Percentiles rank a stretch among this genome's conserved stretches.
These are phyloP conservation scores for Podospora pseudoanserina DNA, from an alignment of 495 filamentous ascomycete genomes.

Conservation along the genomic window DNA sequence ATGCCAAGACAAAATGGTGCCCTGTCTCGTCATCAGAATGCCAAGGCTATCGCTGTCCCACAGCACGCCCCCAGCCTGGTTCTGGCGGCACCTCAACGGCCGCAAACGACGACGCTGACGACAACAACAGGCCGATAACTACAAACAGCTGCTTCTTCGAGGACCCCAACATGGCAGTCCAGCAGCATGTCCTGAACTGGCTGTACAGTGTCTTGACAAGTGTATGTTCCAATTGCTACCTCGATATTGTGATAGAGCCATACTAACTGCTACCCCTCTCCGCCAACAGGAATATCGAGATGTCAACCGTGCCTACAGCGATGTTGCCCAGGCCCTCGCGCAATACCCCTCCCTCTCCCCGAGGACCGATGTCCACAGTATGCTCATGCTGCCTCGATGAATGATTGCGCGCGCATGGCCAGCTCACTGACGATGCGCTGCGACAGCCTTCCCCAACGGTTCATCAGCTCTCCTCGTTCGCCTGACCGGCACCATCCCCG, in stretches of 20 bases:
- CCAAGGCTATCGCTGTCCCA: neutral
- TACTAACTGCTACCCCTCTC: conserved; percentile 15
- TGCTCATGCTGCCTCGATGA: conserved; percentile 44
- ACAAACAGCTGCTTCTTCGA: conserved; percentile 1
- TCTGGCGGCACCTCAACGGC: neutral
- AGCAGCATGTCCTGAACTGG: conserved; percentile 89
- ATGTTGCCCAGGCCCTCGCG: conserved; percentile 77
- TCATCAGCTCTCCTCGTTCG: conserved; percentile 81
- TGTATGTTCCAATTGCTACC: conserved; percentile 44
- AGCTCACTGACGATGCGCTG: conserved; percentile 7
- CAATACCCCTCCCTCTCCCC: conserved; percentile 81
- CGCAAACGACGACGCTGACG: neutral
- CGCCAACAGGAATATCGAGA: conserved; percentile 79
- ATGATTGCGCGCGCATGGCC: neutral
- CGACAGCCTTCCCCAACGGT: conserved; percentile 81
- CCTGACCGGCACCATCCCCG: conserved; percentile 81
- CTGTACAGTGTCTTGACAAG: conserved; percentile 84
- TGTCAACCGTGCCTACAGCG: conserved; percentile 85
- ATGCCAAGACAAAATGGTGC: too few relatives aligned
- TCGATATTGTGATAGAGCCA: neutral
- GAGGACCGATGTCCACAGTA: conserved; percentile 96
- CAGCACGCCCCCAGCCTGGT: conserved; percentile 9
- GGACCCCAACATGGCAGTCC: conserved; percentile 64
- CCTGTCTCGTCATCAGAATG: neutral
- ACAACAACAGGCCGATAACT: conserved; percentile 17